Conservation (phyloP, 768 basidiomycete species). For the Lentinula sp. region DNA sequence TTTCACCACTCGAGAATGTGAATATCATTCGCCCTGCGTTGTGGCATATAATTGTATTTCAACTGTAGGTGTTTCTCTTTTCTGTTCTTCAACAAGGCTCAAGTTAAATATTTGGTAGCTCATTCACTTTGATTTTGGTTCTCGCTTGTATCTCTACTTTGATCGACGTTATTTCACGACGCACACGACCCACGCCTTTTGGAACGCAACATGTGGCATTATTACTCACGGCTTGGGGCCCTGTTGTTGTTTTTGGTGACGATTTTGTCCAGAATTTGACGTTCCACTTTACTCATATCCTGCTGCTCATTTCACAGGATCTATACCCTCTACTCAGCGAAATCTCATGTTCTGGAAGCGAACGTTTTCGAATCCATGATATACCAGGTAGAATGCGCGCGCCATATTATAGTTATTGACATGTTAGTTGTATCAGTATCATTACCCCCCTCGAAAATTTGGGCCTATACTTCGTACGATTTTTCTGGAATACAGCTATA, state of each 20-base stretch:
- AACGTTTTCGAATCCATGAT: not conserved
- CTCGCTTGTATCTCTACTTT: conserved; percentile 45
- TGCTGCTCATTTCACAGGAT: not conserved
- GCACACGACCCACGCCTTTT: conserved; percentile 40
- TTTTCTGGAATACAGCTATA: too few relatives aligned
- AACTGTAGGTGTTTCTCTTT: conserved; percentile 32
- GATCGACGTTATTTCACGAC: conserved; percentile 37
- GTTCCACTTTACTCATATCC: not conserved
- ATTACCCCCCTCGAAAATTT: not conserved
- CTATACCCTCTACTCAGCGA: not conserved
- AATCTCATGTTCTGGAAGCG: not conserved
- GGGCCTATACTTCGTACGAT: not conserved
- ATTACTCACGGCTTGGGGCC: conserved; percentile 54
- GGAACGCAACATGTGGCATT: conserved; percentile 64
- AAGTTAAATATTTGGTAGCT: conserved; percentile 20
- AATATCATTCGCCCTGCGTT: conserved; percentile 14
- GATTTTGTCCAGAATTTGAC: not conserved
- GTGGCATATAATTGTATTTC: conserved; percentile 49
- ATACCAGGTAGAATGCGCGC: too few relatives aligned
- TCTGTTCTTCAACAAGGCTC: conserved; percentile 1
- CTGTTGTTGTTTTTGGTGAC: conserved; percentile 24
- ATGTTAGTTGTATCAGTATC: not conserved
- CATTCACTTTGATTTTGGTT: conserved; percentile 39
- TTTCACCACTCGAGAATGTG: not conserved
- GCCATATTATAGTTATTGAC: too few relatives aligned